Base-by-base conservation (phyloP, 2,329 filamentous ascomycete genomes). In the Aspergillus sp. region DNA sequence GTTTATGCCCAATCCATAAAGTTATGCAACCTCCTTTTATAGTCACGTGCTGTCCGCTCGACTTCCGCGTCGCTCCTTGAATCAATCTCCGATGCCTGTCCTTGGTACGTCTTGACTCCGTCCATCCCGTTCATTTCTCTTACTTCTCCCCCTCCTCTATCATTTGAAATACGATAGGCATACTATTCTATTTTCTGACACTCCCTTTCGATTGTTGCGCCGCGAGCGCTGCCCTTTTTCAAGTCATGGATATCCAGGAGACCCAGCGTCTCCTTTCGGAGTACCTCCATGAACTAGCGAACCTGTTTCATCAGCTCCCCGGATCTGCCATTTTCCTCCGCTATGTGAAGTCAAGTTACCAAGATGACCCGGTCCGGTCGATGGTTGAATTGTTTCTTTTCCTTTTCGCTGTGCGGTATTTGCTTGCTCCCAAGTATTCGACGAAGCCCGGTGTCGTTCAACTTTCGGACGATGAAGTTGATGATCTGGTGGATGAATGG, bases 401-500 rank as follows among this genome's bases (percentile, higher is more conserved):
- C 59, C 82, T 98, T 47, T 98, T 98, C 73, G 94, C 94, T 54
- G 86, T 98, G 49, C 83, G 90, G 54, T 98, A 98, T 69, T 77
- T 98, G 47, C 77, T 97, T 52, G 86, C 90, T 52, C 90, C 91
- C 0, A 90, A 88, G 46, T 98, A 98, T 72, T 89, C 88, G 55
- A 96, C 90, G 64, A 91, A 90, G 67, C 86, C 88, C 58, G 93
- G 90, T 62, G 90, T 89, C 59, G 89, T 97, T 54, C 86, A 88
- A 60, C 75, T 98, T 53, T 86, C 85, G 7, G 90, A 96, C 68
- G 89, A 95, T 81, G 93, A 98, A 74, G 94, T 98, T 58, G 93
- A 98, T 63, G 93, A 98, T 63, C 73, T 98, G 50, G 87, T 98
- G 39, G 90, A 95, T 48, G 93, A 98, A 58, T 98, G 93, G 93